Evolutionary conservation across 2,329 filamentous ascomycete species (phyloP).

Genomic region (Neocucurbitaria cava): DNA sequence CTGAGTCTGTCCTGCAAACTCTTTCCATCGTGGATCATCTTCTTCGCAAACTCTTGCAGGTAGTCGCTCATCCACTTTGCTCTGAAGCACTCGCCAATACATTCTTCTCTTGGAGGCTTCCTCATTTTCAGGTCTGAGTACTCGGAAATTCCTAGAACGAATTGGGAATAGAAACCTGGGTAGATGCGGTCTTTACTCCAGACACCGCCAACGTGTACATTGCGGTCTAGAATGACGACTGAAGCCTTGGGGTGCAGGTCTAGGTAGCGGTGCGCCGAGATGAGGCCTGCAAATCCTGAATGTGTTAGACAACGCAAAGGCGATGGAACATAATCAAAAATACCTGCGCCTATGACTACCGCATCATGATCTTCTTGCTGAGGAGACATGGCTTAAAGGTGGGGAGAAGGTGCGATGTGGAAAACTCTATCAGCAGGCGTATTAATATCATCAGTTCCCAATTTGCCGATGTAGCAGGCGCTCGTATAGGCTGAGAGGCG

Average conservation of each 20-base stretch:
- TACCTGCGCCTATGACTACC: not conserved
- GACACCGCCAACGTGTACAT: conserved; percentile 19
- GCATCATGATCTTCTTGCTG: not conserved
- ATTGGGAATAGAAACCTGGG: conserved; percentile 22
- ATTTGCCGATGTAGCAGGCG: not conserved
- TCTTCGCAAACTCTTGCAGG: conserved; percentile 20
- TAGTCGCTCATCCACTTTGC: conserved; percentile 25
- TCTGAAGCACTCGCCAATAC: conserved; percentile 11
- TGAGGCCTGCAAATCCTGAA: not conserved
- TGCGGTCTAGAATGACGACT: conserved; percentile 17
- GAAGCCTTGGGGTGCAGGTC: conserved; percentile 14
- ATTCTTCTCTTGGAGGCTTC: conserved; percentile 21
- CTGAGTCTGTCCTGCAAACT: not conserved
- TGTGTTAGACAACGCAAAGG: not conserved
- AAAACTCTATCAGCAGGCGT: not conserved
- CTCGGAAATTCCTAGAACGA: conserved; percentile 22
- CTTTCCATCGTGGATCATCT: not conserved
- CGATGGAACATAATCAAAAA: too few relatives aligned
- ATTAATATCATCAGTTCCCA: not conserved
- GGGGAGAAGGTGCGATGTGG: not conserved
- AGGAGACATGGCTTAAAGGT: not conserved
- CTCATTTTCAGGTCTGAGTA: conserved; percentile 22
- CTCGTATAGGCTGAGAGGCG: not conserved
- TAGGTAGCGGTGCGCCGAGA: conserved; percentile 9
- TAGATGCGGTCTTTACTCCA: conserved; percentile 18